phyloP scores from a whole-genome alignment of 2,329 filamentous ascomycete genomes.

The Apiospora marii region DNA sequence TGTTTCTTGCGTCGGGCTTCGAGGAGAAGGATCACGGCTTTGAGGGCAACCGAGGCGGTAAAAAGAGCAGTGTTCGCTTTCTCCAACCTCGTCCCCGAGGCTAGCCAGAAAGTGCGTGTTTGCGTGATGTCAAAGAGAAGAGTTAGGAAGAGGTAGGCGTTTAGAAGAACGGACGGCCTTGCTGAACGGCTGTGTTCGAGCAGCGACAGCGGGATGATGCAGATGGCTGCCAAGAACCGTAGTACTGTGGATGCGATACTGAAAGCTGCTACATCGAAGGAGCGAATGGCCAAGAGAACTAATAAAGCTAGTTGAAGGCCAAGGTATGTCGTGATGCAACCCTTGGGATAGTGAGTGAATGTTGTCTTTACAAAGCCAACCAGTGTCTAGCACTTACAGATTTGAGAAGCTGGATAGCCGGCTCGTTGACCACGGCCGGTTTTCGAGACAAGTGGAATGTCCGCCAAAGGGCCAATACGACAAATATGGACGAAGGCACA shows the following conservation, averaged over 20 bases:
- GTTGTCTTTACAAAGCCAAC: neutral
- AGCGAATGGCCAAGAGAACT: slow-evolving; percentile 25
- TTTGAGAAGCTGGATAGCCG: slow-evolving; percentile 44
- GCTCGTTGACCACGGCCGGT: slow-evolving; percentile 46
- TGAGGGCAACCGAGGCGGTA: slow-evolving; percentile 31
- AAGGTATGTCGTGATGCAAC: slow-evolving; percentile 27
- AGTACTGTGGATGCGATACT: slow-evolving; percentile 25
- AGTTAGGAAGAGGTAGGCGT: slow-evolving; percentile 49
- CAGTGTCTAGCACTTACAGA: slow-evolving; percentile 35
- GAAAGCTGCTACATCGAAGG: slow-evolving; percentile 22
- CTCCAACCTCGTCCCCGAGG: slow-evolving; percentile 27
- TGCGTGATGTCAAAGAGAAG: slow-evolving; percentile 53
- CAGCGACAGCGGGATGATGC: slow-evolving; percentile 28
- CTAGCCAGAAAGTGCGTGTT: slow-evolving; percentile 43
- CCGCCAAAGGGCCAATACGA: slow-evolving; percentile 45
- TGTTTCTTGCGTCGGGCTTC: slow-evolving; percentile 35
- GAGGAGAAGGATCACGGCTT: slow-evolving; percentile 32
- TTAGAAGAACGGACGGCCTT: slow-evolving; percentile 53
- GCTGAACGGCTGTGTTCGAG: slow-evolving; percentile 33
- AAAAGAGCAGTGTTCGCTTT: slow-evolving; percentile 31
- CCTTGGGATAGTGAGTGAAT: slow-evolving; percentile 25
- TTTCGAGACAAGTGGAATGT: slow-evolving; percentile 42
- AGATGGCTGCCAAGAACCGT: slow-evolving; percentile 27
- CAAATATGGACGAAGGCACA: slow-evolving; percentile 50
- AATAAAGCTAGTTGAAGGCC: slow-evolving; percentile 27